Evolutionary conservation across 129 eudicot genomes (phyloP).

Genomic region (Helianthus tuberosus): DNA sequence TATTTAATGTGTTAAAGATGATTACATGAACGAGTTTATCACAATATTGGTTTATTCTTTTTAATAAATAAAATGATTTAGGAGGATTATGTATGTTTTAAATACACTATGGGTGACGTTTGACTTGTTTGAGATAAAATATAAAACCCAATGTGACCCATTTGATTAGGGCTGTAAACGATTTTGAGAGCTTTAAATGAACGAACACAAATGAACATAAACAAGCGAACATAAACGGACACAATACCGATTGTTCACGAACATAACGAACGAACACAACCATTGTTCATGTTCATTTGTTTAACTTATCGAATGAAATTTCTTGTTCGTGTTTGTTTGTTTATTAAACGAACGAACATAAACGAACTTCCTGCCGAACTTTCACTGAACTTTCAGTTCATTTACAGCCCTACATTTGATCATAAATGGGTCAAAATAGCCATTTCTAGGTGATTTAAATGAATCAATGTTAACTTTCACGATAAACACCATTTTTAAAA

Average conservation of each 20-base stretch:
- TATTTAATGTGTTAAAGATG: conserved; percentile 1
- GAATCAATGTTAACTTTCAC: background rate
- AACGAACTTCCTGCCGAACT: no score
- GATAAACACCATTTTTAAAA: background rate
- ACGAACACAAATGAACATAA: no score
- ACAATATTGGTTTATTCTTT: background rate
- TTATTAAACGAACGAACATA: no score
- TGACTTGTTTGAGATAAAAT: no score
- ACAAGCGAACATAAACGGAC: no score
- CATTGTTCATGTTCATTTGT: no score
- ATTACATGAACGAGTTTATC: background rate
- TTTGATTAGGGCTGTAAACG: background rate
- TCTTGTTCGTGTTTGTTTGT: no score
- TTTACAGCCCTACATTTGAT: background rate
- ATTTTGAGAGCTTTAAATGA: no score
- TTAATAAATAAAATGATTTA: background rate
- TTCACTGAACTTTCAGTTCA: no score
- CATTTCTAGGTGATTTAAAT: background rate
- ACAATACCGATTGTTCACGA: no score
- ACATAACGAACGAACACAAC: no score
- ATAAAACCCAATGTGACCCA: background rate
- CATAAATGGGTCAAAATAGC: background rate
- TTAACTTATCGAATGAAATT: no score
- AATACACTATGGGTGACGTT: background rate
- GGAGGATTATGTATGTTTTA: background rate